Percentiles rank a stretch among this genome's conserved stretches.
Evolutionary conservation across 371 early-diverging fungal genomes (phyloP).

Genomic region (Cokeromyces recurvatus): DNA sequence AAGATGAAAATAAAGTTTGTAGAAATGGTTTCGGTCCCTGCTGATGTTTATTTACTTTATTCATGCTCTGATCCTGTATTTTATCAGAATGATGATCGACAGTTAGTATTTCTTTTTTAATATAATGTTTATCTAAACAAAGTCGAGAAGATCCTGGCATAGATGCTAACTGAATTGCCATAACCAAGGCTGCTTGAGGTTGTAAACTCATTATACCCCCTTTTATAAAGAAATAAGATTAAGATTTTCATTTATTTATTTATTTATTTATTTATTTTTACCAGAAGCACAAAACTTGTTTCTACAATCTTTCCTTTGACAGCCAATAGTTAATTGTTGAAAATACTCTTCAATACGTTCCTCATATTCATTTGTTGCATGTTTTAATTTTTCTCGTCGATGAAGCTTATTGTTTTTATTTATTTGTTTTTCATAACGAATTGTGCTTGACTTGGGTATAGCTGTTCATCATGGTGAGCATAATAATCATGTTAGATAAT

Average conservation of each 20-base stretch:
- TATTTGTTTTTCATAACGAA: too few relatives aligned
- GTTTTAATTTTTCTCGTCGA: conserved; percentile 22
- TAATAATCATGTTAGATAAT: too few relatives aligned
- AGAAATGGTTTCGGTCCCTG: conserved; percentile 25
- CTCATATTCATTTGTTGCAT: conserved; percentile 35
- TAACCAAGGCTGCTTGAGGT: conserved; percentile 42
- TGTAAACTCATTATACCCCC: conserved; percentile 37
- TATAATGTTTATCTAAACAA: too few relatives aligned
- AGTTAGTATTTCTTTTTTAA: too few relatives aligned
- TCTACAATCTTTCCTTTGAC: conserved; percentile 27
- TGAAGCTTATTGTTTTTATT: too few relatives aligned
- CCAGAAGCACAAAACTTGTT: conserved; percentile 45
- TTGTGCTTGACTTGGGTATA: too few relatives aligned
- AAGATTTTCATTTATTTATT: neutral
- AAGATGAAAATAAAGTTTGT: conserved; percentile 27
- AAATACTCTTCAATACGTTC: conserved; percentile 31
- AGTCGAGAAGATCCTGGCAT: conserved; percentile 24
- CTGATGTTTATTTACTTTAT: neutral
- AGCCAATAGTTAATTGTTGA: conserved; percentile 39
- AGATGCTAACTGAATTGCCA: conserved; percentile 44
- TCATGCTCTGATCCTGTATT: too few relatives aligned
- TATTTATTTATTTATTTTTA: conserved; percentile 17
- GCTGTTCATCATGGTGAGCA: too few relatives aligned
- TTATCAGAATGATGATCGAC: too few relatives aligned
- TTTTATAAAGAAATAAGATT: conserved; percentile 3